Conservation (phyloP, 129 eudicot species). For the Logfia minima region DNA sequence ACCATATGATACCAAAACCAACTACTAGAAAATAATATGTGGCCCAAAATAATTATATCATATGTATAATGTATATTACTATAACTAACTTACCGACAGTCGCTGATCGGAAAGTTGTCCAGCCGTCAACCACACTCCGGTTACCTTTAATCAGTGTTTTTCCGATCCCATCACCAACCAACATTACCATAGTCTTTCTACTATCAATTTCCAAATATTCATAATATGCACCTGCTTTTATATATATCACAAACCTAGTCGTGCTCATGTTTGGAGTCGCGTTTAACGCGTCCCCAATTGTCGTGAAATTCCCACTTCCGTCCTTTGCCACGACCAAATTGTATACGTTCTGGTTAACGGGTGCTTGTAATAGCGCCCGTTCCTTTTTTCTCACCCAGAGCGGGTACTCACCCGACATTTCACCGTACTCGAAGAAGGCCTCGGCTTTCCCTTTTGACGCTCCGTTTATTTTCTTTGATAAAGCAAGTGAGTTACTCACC, state of each 20-base stretch:
- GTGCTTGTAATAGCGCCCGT: constrained; percentile 40
- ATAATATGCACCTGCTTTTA: constrained; percentile 60
- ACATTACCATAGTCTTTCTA: constrained; percentile 55
- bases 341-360: constrained; percentile 20
- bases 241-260: constrained; percentile 59
- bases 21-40: neutral
- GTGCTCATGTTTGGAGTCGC: constrained; percentile 56
- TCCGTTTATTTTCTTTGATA: constrained; percentile 51
- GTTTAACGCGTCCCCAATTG: constrained; percentile 56
- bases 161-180: constrained; percentile 73
- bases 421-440: constrained; percentile 51
- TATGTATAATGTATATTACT: neutral
- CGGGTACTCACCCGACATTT: constrained; percentile 32
- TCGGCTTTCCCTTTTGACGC: constrained; percentile 23
- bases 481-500: constrained; percentile 71
- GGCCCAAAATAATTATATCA: neutral
- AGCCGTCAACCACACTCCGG: constrained; percentile 55
- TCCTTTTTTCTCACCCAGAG: constrained; percentile 52
- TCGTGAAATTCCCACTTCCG: constrained; percentile 65
- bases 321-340: constrained; percentile 75
- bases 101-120: constrained; percentile 65
- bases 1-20: constrained; percentile 12
- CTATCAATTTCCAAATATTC: constrained; percentile 54
- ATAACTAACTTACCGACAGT: constrained; percentile 54
- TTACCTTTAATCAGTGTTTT: constrained; percentile 63